Percentiles rank a stretch among this genome's conserved stretches.
Evolutionary conservation across 768 basidiomycete species (phyloP).

Genomic region (Vishniacozyma victoriae): DNA sequence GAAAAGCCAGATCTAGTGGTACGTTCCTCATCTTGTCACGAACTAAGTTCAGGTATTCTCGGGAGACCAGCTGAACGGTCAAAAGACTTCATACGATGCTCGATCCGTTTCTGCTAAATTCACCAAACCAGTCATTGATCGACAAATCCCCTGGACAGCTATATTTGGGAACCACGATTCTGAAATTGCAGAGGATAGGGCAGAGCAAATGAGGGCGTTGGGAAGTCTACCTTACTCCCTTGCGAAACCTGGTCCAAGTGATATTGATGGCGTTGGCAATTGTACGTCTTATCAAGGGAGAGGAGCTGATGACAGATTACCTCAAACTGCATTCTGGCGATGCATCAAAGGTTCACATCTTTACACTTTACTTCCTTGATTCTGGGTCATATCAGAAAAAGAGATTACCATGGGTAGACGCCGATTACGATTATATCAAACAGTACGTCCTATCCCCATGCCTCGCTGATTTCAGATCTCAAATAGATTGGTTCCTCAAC

Average conservation of each 20-base stretch:
- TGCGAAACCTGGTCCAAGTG: conserved; percentile 70
- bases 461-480: conserved; percentile 51
- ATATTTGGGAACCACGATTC: conserved; percentile 91
- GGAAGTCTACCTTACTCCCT: conserved; percentile 78
- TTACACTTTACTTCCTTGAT: conserved; percentile 87
- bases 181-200: conserved; percentile 50
- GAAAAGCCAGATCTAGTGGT: conserved; percentile 84
- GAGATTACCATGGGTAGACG: conserved; percentile 57
- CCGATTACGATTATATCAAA: conserved; percentile 81
- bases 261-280: conserved; percentile 85
- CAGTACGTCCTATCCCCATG: conserved; percentile 49
- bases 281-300: conserved; percentile 43
- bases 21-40: not conserved
- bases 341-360: conserved; percentile 74
- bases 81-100: conserved; percentile 81
- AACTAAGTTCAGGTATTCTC: conserved; percentile 65
- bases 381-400: conserved; percentile 57
- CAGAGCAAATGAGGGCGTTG: conserved; percentile 61
- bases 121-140: conserved; percentile 65
- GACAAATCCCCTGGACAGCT: conserved; percentile 79
- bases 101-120: conserved; percentile 86
- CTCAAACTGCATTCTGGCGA: conserved; percentile 79
- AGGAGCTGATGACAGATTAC: conserved; percentile 51
- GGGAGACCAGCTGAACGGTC: conserved; percentile 83
- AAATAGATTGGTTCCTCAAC: conserved; percentile 86